phyloP scores from a whole-genome alignment of 306 rosid genomes.

The Rosa lucieae region DNA sequence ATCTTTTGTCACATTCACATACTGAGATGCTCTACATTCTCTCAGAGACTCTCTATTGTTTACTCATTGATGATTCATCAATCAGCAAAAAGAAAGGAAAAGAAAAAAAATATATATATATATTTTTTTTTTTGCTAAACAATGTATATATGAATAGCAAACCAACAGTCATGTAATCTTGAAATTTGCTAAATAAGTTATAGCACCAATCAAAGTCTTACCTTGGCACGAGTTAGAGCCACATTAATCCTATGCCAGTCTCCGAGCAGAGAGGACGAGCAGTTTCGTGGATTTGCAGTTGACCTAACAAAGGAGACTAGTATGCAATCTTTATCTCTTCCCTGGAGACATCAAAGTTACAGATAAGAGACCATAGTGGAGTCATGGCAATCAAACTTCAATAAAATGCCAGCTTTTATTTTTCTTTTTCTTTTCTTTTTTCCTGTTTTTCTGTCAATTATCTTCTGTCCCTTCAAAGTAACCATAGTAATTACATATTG shows the following conservation, averaged over 20 bases:
- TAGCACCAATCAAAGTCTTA: conserved; percentile 14
- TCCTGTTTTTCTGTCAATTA: background rate
- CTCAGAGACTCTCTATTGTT: background rate
- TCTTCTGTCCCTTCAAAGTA: background rate
- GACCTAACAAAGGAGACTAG: conserved; percentile 88
- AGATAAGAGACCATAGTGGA: background rate
- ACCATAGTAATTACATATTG: background rate
- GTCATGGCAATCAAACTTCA: background rate
- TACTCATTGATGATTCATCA: background rate
- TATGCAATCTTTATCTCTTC: conserved; percentile 96
- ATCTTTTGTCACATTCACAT: background rate
- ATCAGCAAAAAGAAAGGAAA: background rate
- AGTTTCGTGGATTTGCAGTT: conserved; percentile 64
- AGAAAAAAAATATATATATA: too few species aligned
- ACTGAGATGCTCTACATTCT: background rate
- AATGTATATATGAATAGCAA: background rate
- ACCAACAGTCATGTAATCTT: background rate
- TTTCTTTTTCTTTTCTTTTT: background rate
- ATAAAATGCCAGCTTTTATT: background rate
- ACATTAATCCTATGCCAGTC: conserved; percentile 98
- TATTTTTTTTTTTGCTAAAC: too few species aligned
- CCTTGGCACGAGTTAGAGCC: conserved; percentile 95
- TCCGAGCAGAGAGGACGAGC: conserved; percentile 74
- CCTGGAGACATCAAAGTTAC: conserved; percentile 42
- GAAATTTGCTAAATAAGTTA: background rate